phyloP scores from a whole-genome alignment of 495 filamentous ascomycete species.

The Annulohypoxylon bovei region DNA sequence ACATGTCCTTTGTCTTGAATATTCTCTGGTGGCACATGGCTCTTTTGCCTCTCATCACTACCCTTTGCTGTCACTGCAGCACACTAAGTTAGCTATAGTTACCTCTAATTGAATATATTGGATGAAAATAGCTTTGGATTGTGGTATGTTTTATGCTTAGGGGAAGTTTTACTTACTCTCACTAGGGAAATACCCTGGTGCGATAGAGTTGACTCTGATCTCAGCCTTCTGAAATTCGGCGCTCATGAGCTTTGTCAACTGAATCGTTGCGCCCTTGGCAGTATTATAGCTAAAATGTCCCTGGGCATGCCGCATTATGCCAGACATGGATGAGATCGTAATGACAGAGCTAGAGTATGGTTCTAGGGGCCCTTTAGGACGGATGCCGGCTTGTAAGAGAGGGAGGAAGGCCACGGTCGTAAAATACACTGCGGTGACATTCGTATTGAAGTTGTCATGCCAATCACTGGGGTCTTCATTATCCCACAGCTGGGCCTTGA shows the following conservation, averaged over 20 bases:
- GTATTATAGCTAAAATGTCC: slow-evolving; percentile 67
- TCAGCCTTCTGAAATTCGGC: slow-evolving; percentile 61
- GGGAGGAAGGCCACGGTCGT: slow-evolving; percentile 71
- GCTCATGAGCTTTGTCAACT: slow-evolving; percentile 70
- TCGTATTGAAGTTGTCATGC: slow-evolving; percentile 64
- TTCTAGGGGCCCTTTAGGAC: slow-evolving; percentile 53
- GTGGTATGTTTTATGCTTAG: too few relatives aligned
- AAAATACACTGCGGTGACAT: slow-evolving; percentile 69
- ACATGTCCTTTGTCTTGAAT: slow-evolving; percentile 62
- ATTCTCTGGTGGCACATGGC: slow-evolving; percentile 59
- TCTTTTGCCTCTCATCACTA: slow-evolving; percentile 65
- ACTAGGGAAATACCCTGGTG: slow-evolving; percentile 70
- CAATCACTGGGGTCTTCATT: slow-evolving; percentile 60
- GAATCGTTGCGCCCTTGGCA: slow-evolving; percentile 69
- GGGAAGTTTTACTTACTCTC: slow-evolving; percentile 51
- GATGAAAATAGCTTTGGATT: not conserved
- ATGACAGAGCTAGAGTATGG: slow-evolving; percentile 62
- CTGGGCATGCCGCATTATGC: slow-evolving; percentile 62
- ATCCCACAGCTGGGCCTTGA: slow-evolving; percentile 56
- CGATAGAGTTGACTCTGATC: slow-evolving; percentile 70
- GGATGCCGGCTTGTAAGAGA: slow-evolving; percentile 59
- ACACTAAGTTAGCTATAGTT: slow-evolving; percentile 2
- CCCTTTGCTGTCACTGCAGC: slow-evolving; percentile 63
- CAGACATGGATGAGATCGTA: slow-evolving; percentile 67
- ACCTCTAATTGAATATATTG: not conserved